These are phyloP conservation scores for Cnidoscolus chayamansa DNA, from an alignment of 441 rosid genomes.

Conservation along the genomic window DNA sequence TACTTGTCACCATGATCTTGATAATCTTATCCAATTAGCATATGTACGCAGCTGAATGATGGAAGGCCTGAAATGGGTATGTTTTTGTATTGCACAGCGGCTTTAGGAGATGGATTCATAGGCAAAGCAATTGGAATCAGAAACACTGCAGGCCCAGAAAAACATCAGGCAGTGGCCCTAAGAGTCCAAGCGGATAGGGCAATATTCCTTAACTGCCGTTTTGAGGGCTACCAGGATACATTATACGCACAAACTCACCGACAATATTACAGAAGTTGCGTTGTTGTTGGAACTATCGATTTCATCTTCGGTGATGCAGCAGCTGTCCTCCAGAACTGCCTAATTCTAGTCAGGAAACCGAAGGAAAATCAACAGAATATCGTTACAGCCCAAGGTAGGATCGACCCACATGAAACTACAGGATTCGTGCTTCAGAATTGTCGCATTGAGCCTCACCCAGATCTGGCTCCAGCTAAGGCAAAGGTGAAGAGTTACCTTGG, in stretches of 20 bases:
- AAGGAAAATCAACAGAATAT: slow-evolving; percentile 44
- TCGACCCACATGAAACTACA: slow-evolving; percentile 47
- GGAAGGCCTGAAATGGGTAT: background rate
- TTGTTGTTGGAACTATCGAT: slow-evolving; percentile 58
- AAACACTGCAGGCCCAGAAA: slow-evolving; percentile 65
- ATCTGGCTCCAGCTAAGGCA: slow-evolving; percentile 34
- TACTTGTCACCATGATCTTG: too few species aligned
- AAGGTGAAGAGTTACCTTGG: slow-evolving; percentile 56
- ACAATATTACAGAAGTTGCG: slow-evolving; percentile 62
- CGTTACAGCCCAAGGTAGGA: slow-evolving; percentile 59
- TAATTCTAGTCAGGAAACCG: slow-evolving; percentile 48
- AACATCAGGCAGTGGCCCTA: slow-evolving; percentile 58
- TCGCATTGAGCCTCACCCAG: slow-evolving; percentile 41
- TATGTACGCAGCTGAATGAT: too few species aligned
- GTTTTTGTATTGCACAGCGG: slow-evolving; percentile 33
- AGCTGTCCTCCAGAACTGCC: slow-evolving; percentile 65
- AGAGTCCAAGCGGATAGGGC: slow-evolving; percentile 59
- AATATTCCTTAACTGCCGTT: slow-evolving; percentile 60
- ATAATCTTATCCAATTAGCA: too few species aligned
- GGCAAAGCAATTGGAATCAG: slow-evolving; percentile 70
- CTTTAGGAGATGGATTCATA: slow-evolving; percentile 51
- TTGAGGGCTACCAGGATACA: slow-evolving; percentile 71
- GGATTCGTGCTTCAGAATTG: slow-evolving; percentile 65
- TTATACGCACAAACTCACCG: slow-evolving; percentile 62
- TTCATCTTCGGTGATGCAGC: slow-evolving; percentile 81